Evolutionary conservation across 495 filamentous ascomycete genomes (phyloP), one percentile per base, ranked within the genome.

Genomic region (Apiosordaria backusii): DNA sequence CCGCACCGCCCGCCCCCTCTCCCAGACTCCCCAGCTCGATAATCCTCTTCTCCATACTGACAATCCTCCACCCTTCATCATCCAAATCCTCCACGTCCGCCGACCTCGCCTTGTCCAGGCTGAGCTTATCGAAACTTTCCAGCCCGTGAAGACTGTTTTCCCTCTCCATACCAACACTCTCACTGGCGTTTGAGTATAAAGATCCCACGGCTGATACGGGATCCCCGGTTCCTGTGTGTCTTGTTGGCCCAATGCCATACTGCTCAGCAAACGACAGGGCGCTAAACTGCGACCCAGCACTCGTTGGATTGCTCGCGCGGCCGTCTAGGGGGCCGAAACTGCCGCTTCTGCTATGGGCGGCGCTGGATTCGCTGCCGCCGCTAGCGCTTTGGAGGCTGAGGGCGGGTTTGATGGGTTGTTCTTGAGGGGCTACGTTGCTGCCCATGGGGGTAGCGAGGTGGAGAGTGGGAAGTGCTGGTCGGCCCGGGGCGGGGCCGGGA

Each of bases 1-100:
- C 95, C 9, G 95, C 95, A 72, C 95, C 95, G 62, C 95, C 95
- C 57, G 96, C 93, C 67, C 95, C 95, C 77, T 99, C 95, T 63
- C 95, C 95, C 54, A 99, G 79, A 72, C 90, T 92, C 7, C 96
- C 96, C 52, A 97, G 75, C 78, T 98, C 92, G 52, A 89, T 78
- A 65, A 99, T 93, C 74, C 91, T 86, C 72, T 91, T 91, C 72
- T 94, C 90, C 72, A 89, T 87, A 71, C 92, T 95, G 27, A 93
- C 96, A 19, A 94, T 93, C 71, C 89, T 86, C 95, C 96, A 99
- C 15, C 92, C 92, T 60, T 93, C 90, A 73, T 97, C 93, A 77
- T 98, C 92, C 65, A 99, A 77, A 70, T 98, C 92, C 62, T 97
- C 93, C 16, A 96, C 93, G 77, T 99, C 95, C 26, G 94, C 74